These are phyloP conservation scores for Nicotiana otophora DNA, from an alignment of 257 asterid species.

Conservation along the genomic window DNA sequence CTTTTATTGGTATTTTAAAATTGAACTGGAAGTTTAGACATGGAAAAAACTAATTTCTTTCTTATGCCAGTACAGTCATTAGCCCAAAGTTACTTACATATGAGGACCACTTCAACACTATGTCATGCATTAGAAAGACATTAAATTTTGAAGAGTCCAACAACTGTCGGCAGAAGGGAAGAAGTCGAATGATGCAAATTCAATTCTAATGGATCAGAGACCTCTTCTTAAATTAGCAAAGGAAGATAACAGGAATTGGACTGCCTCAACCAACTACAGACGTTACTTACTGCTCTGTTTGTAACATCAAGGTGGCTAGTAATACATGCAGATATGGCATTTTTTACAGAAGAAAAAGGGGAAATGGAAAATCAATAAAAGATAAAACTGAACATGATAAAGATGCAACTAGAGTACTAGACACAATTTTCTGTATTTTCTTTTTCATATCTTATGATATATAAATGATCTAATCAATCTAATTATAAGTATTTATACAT, in stretches of 20 bases:
- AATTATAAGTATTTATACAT: neutral
- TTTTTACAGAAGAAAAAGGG: neutral
- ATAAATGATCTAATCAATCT: neutral
- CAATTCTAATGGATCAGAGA: slow-evolving; percentile 7
- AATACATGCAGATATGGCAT: neutral
- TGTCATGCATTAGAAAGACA: neutral
- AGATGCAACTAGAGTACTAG: neutral
- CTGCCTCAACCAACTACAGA: neutral
- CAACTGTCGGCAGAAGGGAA: neutral
- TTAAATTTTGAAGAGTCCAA: neutral
- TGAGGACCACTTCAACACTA: neutral
- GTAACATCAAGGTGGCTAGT: neutral
- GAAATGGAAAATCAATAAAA: neutral
- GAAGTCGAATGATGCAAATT: neutral
- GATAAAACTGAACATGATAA: neutral
- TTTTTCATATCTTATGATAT: neutral
- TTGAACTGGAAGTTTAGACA: neutral
- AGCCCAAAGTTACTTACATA: neutral
- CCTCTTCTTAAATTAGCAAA: slow-evolving; percentile 6
- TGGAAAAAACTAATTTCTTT: neutral
- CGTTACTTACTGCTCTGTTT: neutral
- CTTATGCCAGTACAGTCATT: neutral
- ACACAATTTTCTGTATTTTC: neutral
- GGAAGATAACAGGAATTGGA: slow-evolving; percentile 1
- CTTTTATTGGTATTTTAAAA: neutral